Conservation (phyloP, 208 protist species). For the Lotmaria passim region DNA sequence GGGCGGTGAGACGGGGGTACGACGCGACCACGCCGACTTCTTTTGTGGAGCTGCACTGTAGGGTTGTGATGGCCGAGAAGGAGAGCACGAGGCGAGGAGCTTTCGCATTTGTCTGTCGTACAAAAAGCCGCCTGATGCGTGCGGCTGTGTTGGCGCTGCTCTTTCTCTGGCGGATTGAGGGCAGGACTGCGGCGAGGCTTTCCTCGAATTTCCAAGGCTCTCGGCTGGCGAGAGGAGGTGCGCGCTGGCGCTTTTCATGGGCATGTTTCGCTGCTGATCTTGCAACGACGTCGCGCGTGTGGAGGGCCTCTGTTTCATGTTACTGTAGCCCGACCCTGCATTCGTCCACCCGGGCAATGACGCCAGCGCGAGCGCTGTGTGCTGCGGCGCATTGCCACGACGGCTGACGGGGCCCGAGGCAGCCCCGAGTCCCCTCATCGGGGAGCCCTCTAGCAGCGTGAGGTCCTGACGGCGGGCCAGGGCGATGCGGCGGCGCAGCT, state of each 20-base stretch:
- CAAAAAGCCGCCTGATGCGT: not conserved
- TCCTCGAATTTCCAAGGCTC: not conserved
- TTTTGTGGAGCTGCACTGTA: not conserved
- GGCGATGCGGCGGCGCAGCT: conserved; percentile 43
- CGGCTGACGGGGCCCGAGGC: not conserved
- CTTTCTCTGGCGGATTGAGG: not conserved
- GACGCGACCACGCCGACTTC: not conserved
- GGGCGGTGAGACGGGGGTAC: not conserved
- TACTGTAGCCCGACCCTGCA: not conserved
- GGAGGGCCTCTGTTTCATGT: not conserved
- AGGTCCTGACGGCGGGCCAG: conserved; percentile 44
- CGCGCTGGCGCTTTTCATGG: not conserved
- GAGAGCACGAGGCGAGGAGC: not conserved
- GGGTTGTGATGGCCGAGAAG: not conserved
- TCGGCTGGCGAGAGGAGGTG: not conserved
- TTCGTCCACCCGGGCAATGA: conserved; percentile 6
- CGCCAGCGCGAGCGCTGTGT: not conserved
- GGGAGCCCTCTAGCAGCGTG: conserved; percentile 31
- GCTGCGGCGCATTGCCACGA: not conserved
- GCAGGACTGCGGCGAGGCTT: not conserved
- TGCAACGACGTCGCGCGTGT: not conserved
- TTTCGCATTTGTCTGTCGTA: not conserved
- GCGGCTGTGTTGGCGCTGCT: conserved; percentile 1
- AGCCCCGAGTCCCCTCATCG: not conserved
- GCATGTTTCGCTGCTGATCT: not conserved